Evolutionary conservation across 108 stramenopile species (phyloP).

Genomic region (Chaetoceros muelleri): DNA sequence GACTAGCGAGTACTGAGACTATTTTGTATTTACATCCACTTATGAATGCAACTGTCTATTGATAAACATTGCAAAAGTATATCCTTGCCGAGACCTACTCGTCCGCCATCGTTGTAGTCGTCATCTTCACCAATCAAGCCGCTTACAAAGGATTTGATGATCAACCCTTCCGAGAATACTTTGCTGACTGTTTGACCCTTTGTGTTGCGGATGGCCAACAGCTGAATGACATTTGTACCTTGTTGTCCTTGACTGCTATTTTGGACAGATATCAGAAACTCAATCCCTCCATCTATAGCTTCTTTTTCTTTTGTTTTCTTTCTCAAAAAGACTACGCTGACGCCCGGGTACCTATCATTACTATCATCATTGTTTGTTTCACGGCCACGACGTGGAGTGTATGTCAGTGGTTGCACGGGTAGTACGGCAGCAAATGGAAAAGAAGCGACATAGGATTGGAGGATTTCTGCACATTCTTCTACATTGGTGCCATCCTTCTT

Average conservation of each 20-base stretch:
- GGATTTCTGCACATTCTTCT: neutral
- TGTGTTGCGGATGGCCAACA: constrained; percentile 43
- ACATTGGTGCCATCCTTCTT: neutral
- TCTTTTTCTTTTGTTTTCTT: constrained; percentile 65
- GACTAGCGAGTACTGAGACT: neutral
- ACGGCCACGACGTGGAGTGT: constrained; percentile 33
- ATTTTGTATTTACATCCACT: neutral
- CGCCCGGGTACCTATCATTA: too few relatives aligned
- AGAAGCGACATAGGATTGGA: constrained; percentile 28
- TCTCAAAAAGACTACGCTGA: constrained; percentile 56
- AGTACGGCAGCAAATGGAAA: constrained; percentile 75
- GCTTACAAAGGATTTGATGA: constrained; percentile 41
- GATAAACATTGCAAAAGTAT: neutral
- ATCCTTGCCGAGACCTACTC: neutral
- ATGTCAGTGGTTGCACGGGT: constrained; percentile 69
- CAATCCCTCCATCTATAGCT: constrained; percentile 58
- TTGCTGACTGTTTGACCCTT: constrained; percentile 59
- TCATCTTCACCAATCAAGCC: constrained; percentile 25
- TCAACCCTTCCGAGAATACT: constrained; percentile 58
- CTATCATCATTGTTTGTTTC: constrained; percentile 33
- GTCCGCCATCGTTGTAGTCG: neutral
- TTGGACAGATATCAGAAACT: constrained; percentile 27
- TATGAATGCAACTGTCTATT: neutral
- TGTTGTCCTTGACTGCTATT: constrained; percentile 1
- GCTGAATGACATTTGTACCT: constrained; percentile 22